A percentile compares a stretch with the other conserved stretches of the same genome.
Conservation (phyloP, 257 asterid species). For the Solanum chiquidenum region DNA sequence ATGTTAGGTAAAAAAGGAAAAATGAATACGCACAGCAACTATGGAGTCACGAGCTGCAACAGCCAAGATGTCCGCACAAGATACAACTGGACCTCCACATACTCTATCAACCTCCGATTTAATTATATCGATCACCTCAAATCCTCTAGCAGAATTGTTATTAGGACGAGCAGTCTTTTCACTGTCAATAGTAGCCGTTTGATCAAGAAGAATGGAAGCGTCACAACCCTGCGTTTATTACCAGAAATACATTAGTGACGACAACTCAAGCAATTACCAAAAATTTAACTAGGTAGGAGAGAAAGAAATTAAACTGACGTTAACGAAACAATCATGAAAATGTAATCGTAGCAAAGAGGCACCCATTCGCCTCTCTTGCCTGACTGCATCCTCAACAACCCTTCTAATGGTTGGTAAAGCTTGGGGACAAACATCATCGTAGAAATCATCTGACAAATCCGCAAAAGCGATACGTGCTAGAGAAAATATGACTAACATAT, state of each 20-base stretch:
- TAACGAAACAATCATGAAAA: conserved; percentile 24
- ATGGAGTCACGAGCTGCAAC: conserved; percentile 57
- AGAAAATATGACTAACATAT: not conserved
- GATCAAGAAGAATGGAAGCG: conserved; percentile 37
- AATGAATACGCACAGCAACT: not conserved
- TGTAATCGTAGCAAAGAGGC: conserved; percentile 17
- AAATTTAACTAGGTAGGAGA: accelerated
- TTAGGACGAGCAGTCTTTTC: conserved; percentile 37
- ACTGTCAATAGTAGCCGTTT: conserved; percentile 13
- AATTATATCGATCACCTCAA: conserved; percentile 39
- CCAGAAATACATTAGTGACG: not conserved
- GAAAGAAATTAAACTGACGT: not conserved
- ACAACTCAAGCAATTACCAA: not conserved
- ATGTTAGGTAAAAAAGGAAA: too few species aligned
- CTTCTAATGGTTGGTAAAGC: conserved; percentile 26
- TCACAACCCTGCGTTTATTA: conserved; percentile 31
- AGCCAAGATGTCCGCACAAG: conserved; percentile 52
- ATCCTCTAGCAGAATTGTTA: conserved; percentile 30
- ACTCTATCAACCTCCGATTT: conserved; percentile 25
- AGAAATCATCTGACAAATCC: not conserved
- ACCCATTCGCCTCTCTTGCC: conserved; percentile 24
- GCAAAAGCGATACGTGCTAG: not conserved
- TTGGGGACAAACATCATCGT: conserved; percentile 5
- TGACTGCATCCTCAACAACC: conserved; percentile 21
- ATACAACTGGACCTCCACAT: conserved; percentile 26